Percentiles rank a stretch among this genome's conserved stretches.
These are phyloP conservation scores for Aureobasidium sp. DNA, from an alignment of 2,329 filamentous ascomycete genomes.

Conservation along the genomic window DNA sequence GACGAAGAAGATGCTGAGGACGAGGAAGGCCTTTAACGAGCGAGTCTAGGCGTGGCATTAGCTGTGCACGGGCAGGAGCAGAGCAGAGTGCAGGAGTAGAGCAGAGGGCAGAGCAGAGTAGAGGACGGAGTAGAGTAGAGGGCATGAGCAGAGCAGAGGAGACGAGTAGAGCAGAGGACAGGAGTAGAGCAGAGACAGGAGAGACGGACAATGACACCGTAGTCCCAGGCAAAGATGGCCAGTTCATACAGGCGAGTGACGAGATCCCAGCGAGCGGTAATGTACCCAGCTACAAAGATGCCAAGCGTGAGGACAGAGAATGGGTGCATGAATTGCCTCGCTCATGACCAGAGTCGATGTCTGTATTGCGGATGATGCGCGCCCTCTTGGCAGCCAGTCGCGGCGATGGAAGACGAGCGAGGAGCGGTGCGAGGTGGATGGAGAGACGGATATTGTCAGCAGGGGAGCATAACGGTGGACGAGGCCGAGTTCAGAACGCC, in stretches of 20 bases:
- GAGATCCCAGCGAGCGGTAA: slow-evolving; percentile 97
- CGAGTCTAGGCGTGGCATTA: slow-evolving; percentile 52
- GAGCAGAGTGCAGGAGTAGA: not conserved
- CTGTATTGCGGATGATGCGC: not conserved
- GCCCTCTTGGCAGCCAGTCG: slow-evolving; percentile 9
- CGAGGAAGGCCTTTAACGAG: slow-evolving; percentile 72
- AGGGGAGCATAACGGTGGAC: not conserved
- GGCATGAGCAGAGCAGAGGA: too few relatives aligned
- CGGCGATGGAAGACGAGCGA: not conserved
- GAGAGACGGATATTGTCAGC: not conserved
- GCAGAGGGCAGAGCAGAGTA: too few relatives aligned
- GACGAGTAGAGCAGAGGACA: too few relatives aligned
- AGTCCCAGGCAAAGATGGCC: slow-evolving; percentile 93
- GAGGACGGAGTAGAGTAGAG: too few relatives aligned
- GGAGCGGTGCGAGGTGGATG: not conserved
- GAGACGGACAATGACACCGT: slow-evolving; percentile 75
- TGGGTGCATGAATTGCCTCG: slow-evolving; percentile 69
- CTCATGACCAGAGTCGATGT: slow-evolving; percentile 13
- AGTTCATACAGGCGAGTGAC: slow-evolving; percentile 95
- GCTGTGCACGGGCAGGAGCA: slow-evolving; percentile 2
- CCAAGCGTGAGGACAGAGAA: slow-evolving; percentile 92
- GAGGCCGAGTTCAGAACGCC: not conserved
- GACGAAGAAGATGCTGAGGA: slow-evolving; percentile 78
- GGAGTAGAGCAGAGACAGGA: slow-evolving; percentile 1
- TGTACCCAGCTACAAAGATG: slow-evolving; percentile 99